A percentile compares a stretch with the other conserved stretches of the same genome.
Conservation (phyloP, 768 basidiomycete genomes). For the Rhizopogon sp. region DNA sequence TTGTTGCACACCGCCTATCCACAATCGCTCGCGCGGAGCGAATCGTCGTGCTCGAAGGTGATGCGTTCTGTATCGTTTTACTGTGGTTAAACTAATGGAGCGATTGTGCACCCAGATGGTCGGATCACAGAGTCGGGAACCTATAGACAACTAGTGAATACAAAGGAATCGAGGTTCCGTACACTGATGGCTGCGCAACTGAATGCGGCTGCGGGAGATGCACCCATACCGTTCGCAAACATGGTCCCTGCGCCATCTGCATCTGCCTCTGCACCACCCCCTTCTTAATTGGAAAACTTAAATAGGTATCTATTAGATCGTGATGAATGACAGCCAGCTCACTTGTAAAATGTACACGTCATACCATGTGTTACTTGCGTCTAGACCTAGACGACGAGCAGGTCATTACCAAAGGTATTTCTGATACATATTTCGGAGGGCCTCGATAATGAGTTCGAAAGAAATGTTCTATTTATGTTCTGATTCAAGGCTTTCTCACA, state of each 20-base stretch:
- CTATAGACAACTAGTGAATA: conserved; percentile 72
- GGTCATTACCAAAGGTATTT: too few relatives aligned
- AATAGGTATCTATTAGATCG: conserved; percentile 1
- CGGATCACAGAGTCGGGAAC: conserved; percentile 78
- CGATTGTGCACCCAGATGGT: conserved; percentile 44
- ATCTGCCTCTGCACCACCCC: neutral
- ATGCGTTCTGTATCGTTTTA: conserved; percentile 6
- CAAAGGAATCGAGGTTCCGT: conserved; percentile 74
- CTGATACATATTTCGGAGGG: too few relatives aligned
- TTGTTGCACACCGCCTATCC: conserved; percentile 86
- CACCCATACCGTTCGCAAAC: neutral
- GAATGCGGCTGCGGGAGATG: conserved; percentile 35
- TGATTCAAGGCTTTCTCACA: too few relatives aligned
- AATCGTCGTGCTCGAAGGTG: conserved; percentile 86
- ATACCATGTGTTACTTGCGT: neutral
- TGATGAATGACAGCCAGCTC: neutral
- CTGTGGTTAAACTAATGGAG: neutral
- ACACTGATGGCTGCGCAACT: conserved; percentile 88
- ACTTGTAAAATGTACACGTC: neutral
- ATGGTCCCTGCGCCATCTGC: neutral
- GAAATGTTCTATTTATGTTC: too few relatives aligned
- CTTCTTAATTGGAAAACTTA: neutral
- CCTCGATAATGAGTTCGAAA: too few relatives aligned
- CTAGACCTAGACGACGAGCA: too few relatives aligned
- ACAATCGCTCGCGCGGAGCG: conserved; percentile 88